Evolutionary conservation across 75 land plant species (phyloP), one percentile per base, ranked within the genome.

Genomic region (Pseudotsuga menziesii): DNA sequence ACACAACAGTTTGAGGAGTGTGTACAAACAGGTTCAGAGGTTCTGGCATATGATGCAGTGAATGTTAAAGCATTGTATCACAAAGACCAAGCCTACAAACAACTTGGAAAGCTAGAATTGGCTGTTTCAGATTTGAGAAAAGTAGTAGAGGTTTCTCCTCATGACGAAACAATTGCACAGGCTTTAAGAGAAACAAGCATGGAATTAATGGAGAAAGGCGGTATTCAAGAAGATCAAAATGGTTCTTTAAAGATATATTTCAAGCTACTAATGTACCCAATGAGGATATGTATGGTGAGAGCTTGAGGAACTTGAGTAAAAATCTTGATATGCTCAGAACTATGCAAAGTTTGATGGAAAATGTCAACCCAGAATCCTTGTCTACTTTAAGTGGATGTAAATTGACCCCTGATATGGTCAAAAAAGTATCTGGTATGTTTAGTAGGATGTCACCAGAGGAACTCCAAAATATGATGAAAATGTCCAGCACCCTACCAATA

Each of bases 11-110:
- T n/a, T n/a, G n/a, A n/a, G n/a, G n/a, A n/a, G n/a, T n/a, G n/a
- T n/a, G n/a, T n/a, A n/a, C n/a, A n/a, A n/a, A n/a, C n/a, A n/a
- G n/a, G n/a, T n/a, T n/a, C n/a, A n/a, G n/a, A 96, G 98, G 93
- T 97, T 69, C 83, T 97, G 79, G 66, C 76, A 52, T 77, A 77
- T 74, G 98, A 97, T 75, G 39, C 88, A 26, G 80, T 78, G 64
- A 97, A 92, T 83, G 83, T 94, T 60, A 97, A 97, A 85, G 99
- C 99, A 72, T 87, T 97, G 29, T 97, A 97, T 82, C 92, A 98
- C 29, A 85, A 98, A 77, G 99, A 98, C 73, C 97, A 92, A 86
- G 99, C 99, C 58, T 92, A 90, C 74, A 92, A 87, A 74, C 89
- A 92, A 48, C 19, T 89, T 14, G 93, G 92, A 12, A 78, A 82